Evolutionary conservation across 345 rosid genomes (phyloP).

Genomic region (Heritiera fomes): DNA sequence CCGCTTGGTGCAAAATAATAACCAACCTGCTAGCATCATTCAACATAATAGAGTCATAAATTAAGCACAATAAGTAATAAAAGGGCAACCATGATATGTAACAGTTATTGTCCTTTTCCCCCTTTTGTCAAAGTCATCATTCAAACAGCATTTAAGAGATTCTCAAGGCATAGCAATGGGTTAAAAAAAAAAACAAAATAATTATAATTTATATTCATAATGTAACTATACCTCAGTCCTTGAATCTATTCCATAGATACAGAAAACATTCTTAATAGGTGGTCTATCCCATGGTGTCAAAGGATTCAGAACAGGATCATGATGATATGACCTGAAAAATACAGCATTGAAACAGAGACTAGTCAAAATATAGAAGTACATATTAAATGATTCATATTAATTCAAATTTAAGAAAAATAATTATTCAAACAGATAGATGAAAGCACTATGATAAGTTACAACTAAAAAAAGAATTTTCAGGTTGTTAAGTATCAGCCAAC

Average conservation of each 20-base stretch:
- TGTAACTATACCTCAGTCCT: conserved; percentile 80
- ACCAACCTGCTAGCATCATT: conserved; percentile 67
- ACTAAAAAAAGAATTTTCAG: neutral
- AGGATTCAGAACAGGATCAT: conserved; percentile 89
- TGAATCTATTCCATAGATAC: conserved; percentile 85
- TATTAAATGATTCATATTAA: conserved; percentile 1
- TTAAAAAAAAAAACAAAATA: neutral
- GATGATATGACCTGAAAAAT: conserved; percentile 75
- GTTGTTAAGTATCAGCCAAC: neutral
- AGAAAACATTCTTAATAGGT: conserved; percentile 89
- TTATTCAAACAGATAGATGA: neutral
- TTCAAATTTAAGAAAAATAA: conserved; percentile 1
- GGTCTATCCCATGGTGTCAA: conserved; percentile 99
- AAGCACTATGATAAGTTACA: neutral
- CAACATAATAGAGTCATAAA: conserved; percentile 9
- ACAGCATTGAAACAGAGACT: conserved; percentile 19
- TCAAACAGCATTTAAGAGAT: conserved; percentile 1
- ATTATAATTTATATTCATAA: conserved; percentile 15
- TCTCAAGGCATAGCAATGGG: conserved; percentile 8
- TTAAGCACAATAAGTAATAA: neutral
- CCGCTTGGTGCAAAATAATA: conserved; percentile 96
- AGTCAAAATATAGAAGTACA: neutral
- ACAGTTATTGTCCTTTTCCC: neutral
- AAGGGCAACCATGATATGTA: neutral
- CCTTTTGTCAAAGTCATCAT: neutral